Conservation (phyloP, 768 basidiomycete species). For the Russula vinacea region DNA sequence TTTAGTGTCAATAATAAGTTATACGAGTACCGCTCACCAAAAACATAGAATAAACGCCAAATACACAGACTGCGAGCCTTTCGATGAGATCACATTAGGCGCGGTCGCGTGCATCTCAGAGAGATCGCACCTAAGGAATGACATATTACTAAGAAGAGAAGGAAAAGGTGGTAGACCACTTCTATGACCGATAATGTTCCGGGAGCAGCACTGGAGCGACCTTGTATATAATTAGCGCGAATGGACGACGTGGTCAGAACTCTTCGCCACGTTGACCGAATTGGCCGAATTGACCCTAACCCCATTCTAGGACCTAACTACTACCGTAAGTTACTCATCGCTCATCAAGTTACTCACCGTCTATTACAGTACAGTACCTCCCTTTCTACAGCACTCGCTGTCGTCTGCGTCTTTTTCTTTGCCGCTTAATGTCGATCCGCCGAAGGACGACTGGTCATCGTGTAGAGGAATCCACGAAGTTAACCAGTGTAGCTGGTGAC, state of each 20-base stretch:
- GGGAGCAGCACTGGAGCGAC: no score
- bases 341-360: no score
- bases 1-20: not conserved
- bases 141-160: constrained; percentile 15
- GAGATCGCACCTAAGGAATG: constrained; percentile 19
- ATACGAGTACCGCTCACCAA: constrained; percentile 20
- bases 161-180: not conserved
- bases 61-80: constrained; percentile 28
- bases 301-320: not conserved
- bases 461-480: not conserved
- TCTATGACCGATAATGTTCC: constrained; percentile 8
- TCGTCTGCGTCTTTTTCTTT: not conserved
- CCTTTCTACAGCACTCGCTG: not conserved
- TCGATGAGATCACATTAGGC: not conserved
- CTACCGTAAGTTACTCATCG: no score
- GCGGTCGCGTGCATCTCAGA: not conserved
- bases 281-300: constrained; percentile 8
- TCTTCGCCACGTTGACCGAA: not conserved
- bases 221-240: not conserved
- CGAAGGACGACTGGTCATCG: not conserved
- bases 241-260: constrained; percentile 13
- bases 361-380: no score
- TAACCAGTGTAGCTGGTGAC: no score
- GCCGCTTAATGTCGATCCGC: constrained; percentile 4
- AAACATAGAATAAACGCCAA: constrained; percentile 31